phyloP scores from a whole-genome alignment of 495 filamentous ascomycete species.

The Talaromyces liani region DNA sequence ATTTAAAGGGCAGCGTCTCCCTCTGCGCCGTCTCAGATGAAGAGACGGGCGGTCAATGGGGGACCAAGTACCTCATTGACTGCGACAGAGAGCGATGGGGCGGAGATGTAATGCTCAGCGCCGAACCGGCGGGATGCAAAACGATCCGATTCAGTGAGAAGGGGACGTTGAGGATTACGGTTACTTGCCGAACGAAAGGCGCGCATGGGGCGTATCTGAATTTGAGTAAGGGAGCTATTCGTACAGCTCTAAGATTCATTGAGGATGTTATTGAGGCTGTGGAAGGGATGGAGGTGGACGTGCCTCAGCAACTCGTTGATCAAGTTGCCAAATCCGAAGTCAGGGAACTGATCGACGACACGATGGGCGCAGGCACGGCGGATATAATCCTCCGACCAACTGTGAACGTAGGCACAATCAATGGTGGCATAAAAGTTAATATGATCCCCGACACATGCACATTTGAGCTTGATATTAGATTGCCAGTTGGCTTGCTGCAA shows the following conservation, averaged over 20 bases:
- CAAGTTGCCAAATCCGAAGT: background rate
- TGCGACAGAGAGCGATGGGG: background rate
- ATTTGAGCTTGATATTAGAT: background rate
- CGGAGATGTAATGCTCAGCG: background rate
- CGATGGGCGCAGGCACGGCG: background rate
- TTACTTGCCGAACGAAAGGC: background rate
- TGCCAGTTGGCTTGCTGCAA: background rate
- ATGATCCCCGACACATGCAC: conserved; percentile 1
- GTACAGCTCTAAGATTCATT: background rate
- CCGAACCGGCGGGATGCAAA: background rate
- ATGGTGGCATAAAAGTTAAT: background rate
- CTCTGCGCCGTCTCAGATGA: conserved; percentile 5
- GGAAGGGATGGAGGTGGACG: background rate
- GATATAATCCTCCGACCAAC: background rate
- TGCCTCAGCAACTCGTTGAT: background rate
- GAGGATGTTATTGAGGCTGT: background rate
- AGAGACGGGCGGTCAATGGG: background rate
- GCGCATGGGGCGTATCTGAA: conserved; percentile 6
- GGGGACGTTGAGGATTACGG: conserved; percentile 1
- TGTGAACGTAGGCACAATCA: background rate
- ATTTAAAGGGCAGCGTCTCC: background rate
- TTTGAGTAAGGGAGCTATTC: conserved; percentile 3
- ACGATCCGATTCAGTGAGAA: conserved; percentile 6
- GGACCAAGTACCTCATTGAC: background rate
- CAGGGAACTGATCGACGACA: background rate